Evolutionary conservation across 805 yeast species (phyloP), one percentile per base, ranked within the genome.

Genomic region (Saturnispora galanensis): DNA sequence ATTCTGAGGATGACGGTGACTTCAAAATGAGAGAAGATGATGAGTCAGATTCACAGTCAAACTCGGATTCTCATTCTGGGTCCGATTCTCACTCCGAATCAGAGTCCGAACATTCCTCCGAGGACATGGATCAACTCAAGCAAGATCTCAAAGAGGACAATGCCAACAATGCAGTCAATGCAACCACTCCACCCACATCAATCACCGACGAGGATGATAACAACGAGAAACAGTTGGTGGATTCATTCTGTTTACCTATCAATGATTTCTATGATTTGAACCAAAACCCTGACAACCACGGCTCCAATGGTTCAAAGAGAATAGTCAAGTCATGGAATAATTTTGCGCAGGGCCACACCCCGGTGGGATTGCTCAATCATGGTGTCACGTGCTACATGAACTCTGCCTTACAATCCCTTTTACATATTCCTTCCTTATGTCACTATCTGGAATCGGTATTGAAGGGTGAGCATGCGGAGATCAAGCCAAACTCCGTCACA

Each of bases 341-440:
- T 42, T 64, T 74, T 44, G 59, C 66, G 11, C 60, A 62, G 3
- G 56, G 64, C 34, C 71, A 72, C 31, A 81, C 81, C n/a, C 77
- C 81, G 2, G 60, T 72, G 21, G 98, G 98, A 0, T 67, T 90
- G 41, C 63, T 84, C 41, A 90, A 90, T 62, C 89, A 83, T 53
- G 97, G 97, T 35, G 97, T 93, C 38, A 90, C 97, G 3, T 90
- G 98, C 62, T 90, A 90, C 65, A 89, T 90, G 76, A 90, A 93
- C 62, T 82, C 96, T 6, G 97, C 97, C 1, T 80, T 93, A 21
- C 97, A 90, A 66, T 80, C 94, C 1, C 66, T 93, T 70, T 65
- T 89, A 31, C 98, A 90, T 57, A 78, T 88, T 15, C 97, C 98
- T 7, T 94, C 97, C 4, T 63, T 90, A 45, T 84, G 84, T 54